Base-by-base conservation (phyloP, 164 flowering plant genomes). In the Kingdonia uniflora region DNA sequence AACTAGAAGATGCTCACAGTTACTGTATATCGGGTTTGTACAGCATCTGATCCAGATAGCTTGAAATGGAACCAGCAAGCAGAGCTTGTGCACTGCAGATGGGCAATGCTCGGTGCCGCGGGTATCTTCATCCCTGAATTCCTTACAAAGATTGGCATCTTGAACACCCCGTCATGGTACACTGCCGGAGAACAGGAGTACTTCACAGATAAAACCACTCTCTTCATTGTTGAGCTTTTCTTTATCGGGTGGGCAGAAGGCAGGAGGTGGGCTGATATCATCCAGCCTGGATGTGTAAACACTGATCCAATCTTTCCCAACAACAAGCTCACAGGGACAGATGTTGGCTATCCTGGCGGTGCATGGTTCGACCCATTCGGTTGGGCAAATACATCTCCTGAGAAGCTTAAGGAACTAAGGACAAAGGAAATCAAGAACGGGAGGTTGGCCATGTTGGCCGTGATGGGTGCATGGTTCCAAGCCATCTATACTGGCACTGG, bases 151-250 rank as follows among this genome's bases (percentile, higher is more conserved):
- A 47, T 91, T 6, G 96, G 98, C 1, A 76, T 87, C 56, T 75
- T 91, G 2, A 85, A 87, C 84, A 91, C 98, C n/a, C 98, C 98
- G 1, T 91, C 98, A 16, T 91, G 98, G 98, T 91, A 91, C 81
- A 70, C 84, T 11, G 98, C 98, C 19, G 96, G 96, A 8, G 90
- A 84, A 35, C 85, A 33, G 17, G 86, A 91, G 48, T 91, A 91
- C 76, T 87, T 91, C 91, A 91, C 98, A 1, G 98, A 91, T 74
- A 87, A 74, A 35, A 91, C 98, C 53, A 91, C 98, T 22, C 82
- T 91, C 26, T 91, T 91, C 77, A 46, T 85, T 0, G 68, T 87
- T 16, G 98, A 91, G 77, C 71, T 91, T 51, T 66, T 91, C 42
- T 77, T 91, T 67, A 91, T 91, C 12, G 98, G 98, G 11, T 91